Conservation (phyloP, 495 filamentous ascomycete genomes). For the Cetradonia linearis region DNA sequence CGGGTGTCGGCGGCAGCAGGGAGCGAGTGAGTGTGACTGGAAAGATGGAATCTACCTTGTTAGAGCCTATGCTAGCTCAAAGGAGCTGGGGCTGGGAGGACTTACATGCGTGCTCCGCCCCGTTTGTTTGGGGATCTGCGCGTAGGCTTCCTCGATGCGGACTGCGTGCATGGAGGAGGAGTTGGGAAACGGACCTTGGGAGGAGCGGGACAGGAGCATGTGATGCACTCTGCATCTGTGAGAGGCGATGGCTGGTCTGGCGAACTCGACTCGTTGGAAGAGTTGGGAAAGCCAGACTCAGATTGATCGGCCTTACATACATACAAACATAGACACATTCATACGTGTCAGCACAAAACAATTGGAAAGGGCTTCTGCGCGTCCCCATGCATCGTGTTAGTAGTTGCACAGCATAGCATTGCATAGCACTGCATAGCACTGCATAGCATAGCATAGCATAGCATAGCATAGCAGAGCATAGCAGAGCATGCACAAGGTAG, state of each 20-base stretch:
- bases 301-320: constrained; percentile 2
- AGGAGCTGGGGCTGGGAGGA: not conserved
- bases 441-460: no score
- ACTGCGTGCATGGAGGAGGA: not conserved
- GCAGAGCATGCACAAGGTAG: no score
- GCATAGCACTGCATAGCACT: no score
- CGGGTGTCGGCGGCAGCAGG: not conserved
- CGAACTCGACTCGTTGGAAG: no score
- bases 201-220: not conserved
- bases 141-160: not conserved
- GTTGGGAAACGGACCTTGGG: not conserved
- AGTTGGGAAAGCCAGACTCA: not conserved
- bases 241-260: not conserved
- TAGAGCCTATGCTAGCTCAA: not conserved
- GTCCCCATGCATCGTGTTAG: no score
- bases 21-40: not conserved
- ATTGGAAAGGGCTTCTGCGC: no score
- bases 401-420: no score
- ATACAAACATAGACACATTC: not conserved
- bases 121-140: constrained; percentile 10
- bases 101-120: not conserved
- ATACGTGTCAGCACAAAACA: not conserved
- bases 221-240: not conserved
- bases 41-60: not conserved
- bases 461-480: no score